Base-by-base conservation (phyloP, 495 filamentous ascomycete genomes). In the Penicillium fimorum region DNA sequence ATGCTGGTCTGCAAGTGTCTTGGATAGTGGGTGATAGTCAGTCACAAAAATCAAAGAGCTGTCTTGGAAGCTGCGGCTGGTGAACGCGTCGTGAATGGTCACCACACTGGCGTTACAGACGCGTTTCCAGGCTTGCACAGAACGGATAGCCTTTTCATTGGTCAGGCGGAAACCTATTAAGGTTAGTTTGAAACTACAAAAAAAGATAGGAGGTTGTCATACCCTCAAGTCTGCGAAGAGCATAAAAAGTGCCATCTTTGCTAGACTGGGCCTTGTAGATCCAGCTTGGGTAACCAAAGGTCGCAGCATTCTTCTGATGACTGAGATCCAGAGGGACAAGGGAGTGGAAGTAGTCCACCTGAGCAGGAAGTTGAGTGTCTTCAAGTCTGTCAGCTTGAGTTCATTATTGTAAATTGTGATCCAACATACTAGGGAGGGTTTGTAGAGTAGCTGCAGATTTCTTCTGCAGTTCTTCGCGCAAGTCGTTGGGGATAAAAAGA, bases 1-100 rank as follows among this genome's bases (percentile, higher is more conserved):
- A 59, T 96, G 87, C 56, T 90, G 84, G 64, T 97, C 93, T 32
- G 85, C 84, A 13, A 98, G 79, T 3, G 94, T 96, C 72, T 94
- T 95, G 25, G 93, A 88, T 22, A 91, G 75, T 1, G 94, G 95
- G 65, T 95, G 89, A 65, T 93, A 98, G 68, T 95, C 90, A 55
- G 89, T 95, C 33, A 95, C 91, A 67, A 97, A 89, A 56, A 98
- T 87, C 50, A 98, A 79, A 15, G 95, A 97, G 70, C 88, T 95
- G 64, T 97, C 95, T 56, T 91, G 89, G 73, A 97, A 98, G 45
- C 86, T 87, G 38, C 90, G 79, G 41, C 90, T 96, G 7, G 94
- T 97, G 68, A 97, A 97, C 3, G 90, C 90, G 73, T 96, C 90
- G 64, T 96, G 87, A 11, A 96, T 82, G 2, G 86, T 88, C 17